phyloP scores from a whole-genome alignment of 2,329 filamentous ascomycete species.

The Akanthomyces lecanii region DNA sequence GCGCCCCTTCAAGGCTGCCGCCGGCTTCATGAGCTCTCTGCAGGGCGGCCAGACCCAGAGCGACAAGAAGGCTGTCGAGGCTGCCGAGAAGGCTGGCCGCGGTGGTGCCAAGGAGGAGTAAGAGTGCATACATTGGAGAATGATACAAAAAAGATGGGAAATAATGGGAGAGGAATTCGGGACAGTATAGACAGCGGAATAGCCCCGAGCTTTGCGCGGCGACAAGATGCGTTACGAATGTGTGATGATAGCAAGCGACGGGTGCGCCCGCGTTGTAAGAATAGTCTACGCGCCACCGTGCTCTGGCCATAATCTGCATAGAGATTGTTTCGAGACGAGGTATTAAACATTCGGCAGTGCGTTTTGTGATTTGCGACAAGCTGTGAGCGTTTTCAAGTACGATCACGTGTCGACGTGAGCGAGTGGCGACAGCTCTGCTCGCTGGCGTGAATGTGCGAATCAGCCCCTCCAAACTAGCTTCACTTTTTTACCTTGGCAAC shows the following conservation, averaged over 20 bases:
- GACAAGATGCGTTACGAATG: background rate
- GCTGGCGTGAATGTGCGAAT: conserved; percentile 5
- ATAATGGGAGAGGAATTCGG: background rate
- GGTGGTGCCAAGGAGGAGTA: conserved; percentile 72
- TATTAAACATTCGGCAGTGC: background rate
- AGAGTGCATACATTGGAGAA: conserved; percentile 17
- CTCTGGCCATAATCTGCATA: background rate
- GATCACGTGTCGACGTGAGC: conserved; percentile 9
- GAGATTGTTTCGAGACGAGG: background rate
- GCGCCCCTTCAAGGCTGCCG: conserved; percentile 86
- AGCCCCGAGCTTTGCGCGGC: background rate
- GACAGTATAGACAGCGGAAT: background rate
- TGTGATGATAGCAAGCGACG: background rate
- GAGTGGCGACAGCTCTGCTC: conserved; percentile 1
- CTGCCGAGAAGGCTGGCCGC: conserved; percentile 69
- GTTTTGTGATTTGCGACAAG: background rate
- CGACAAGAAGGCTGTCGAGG: conserved; percentile 84
- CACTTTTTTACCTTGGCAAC: background rate
- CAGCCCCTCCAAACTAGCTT: conserved; percentile 24
- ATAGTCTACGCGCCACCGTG: background rate
- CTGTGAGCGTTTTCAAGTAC: background rate
- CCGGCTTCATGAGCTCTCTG: conserved; percentile 77
- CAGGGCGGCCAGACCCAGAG: conserved; percentile 74
- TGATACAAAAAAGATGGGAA: background rate
- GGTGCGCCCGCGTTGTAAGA: conserved; percentile 7